A percentile compares a stretch with the other conserved stretches of the same genome.
These are phyloP conservation scores for Saccharomycopsis lassenensis DNA, from an alignment of 805 yeast species.

Conservation along the genomic window DNA sequence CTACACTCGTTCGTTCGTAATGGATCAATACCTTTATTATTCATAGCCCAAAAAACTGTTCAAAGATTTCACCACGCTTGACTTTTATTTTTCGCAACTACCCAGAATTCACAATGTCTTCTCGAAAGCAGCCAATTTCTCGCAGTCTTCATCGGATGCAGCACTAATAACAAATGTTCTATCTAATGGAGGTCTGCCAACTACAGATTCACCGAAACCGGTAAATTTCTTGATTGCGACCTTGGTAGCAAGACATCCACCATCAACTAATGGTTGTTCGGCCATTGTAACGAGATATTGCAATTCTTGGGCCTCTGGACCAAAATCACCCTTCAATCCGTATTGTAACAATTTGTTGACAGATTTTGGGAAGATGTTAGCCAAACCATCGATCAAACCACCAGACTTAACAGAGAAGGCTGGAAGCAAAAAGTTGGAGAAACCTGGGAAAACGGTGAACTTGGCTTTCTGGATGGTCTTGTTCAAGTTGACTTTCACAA, in stretches of 20 bases:
- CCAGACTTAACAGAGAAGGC: slow-evolving; percentile 32
- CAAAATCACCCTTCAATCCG: slow-evolving; percentile 27
- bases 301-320: slow-evolving; percentile 30
- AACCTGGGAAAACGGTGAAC: slow-evolving; percentile 38
- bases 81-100: not conserved
- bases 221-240: slow-evolving; percentile 19
- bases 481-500: slow-evolving; percentile 36
- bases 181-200: slow-evolving; percentile 27
- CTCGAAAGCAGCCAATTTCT: slow-evolving; percentile 18
- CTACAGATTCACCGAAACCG: slow-evolving; percentile 21
- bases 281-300: slow-evolving; percentile 35
- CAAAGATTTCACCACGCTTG: not conserved
- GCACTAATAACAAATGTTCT: slow-evolving; percentile 11
- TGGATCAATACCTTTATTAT: no score
- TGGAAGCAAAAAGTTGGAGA: slow-evolving; percentile 41
- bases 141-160: slow-evolving; percentile 14
- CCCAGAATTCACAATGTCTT: slow-evolving; percentile 8
- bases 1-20: no score
- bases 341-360: slow-evolving; percentile 30
- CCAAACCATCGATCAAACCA: slow-evolving; percentile 42
- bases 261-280: slow-evolving; percentile 24
- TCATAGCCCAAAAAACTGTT: no score
- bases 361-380: slow-evolving; percentile 41
- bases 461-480: slow-evolving; percentile 28
- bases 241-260: slow-evolving; percentile 27